Evolutionary conservation across 2,329 filamentous ascomycete genomes (phyloP).

Genomic region (Penicillium aurantiogriseum): DNA sequence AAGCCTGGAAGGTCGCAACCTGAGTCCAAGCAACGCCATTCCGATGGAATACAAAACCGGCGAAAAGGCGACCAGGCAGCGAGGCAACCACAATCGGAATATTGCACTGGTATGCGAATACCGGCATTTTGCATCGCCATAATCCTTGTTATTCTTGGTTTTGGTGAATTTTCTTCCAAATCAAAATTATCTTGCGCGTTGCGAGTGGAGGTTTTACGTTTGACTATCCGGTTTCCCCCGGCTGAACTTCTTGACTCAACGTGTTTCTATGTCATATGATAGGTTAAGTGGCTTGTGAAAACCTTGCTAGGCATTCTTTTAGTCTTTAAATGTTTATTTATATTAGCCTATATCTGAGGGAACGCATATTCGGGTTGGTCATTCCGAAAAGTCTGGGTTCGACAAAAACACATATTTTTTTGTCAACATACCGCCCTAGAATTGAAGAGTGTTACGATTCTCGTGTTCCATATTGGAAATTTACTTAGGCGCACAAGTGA

Average conservation of each 20-base stretch:
- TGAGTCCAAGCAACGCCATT: no score
- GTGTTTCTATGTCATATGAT: not conserved
- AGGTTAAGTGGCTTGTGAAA: not conserved
- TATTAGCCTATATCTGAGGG: not conserved
- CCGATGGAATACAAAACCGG: no score
- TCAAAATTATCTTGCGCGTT: not conserved
- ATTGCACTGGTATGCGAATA: not conserved
- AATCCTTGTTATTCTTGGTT: not conserved
- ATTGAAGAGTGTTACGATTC: no score
- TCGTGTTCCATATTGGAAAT: no score
- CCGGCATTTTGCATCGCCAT: constrained; percentile 27
- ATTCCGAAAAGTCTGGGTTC: not conserved
- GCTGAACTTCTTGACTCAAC: not conserved
- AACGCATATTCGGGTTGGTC: not conserved
- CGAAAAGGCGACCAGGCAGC: no score
- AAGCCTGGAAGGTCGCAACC: no score
- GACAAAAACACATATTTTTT: no score
- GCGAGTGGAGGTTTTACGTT: not conserved
- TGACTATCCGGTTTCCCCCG: not conserved
- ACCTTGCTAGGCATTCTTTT: not conserved
- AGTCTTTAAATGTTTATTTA: not conserved
- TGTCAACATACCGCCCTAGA: no score
- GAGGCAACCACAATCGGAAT: no score
- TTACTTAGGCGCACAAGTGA: no score
- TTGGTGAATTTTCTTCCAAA: not conserved